Evolutionary conservation across 164 flowering plant genomes (phyloP), one percentile per base, ranked within the genome.

Genomic region (Houttuynia cordata): DNA sequence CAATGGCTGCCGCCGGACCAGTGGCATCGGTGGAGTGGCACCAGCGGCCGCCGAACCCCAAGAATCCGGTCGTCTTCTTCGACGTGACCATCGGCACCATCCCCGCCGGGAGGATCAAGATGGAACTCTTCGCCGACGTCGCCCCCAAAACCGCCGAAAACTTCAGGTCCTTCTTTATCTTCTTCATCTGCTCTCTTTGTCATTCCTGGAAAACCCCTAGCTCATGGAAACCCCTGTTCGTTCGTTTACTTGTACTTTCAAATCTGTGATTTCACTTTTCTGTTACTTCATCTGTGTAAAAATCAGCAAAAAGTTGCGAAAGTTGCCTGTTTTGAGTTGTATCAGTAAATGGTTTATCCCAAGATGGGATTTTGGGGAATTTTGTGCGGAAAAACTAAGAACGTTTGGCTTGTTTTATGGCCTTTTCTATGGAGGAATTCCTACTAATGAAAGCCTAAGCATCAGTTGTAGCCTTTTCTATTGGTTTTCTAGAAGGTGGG

Each of bases 51-150:
- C 82, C 82, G 39, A 91, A 88, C 81, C 96, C 96, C 54, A 91
- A 91, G 65, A 94, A 94, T 63, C 99, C 99, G 0, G 74, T 94
- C 62, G 97, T 94, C 19, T 94, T 94, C 81, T 94, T 94, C 81
- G 99, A 94, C 57, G 58, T 94, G 12, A 88, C 97, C 22, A 91
- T 94, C 60, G 99, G 99, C 14, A 73, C 73, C 65, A 86, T 94
- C 37, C 91, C 97, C 20, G 97, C 99, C 3, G 99, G 99, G 24
- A 81, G 99, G 37, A 88, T 91, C 75, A 91, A 88, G 76, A 94
- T 94, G 97, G 99, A 94, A 77, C 97, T 91, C 70, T 94, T 91
- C 78, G 95, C 95, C 8, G 99, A 94, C 58, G 83, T 94, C 56
- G 76, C 87, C 63, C 99, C 99, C 61, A 85, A 83, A 78, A 88